Evolutionary conservation across 176 grass and related monocot species (phyloP).

Genomic region (sorghum (Sorghum bicolor)): DNA sequence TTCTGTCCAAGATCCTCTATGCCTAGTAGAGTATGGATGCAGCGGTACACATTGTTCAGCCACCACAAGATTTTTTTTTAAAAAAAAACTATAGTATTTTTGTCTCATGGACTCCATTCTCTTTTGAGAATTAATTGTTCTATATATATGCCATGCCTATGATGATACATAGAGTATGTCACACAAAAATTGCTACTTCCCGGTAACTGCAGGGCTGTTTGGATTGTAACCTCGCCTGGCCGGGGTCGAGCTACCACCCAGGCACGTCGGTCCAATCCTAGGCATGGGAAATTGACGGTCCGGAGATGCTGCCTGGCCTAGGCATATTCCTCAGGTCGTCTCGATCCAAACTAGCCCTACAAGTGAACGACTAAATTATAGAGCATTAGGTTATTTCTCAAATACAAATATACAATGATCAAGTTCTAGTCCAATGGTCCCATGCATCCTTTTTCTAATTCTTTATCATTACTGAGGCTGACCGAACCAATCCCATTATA

Average conservation of each 20-base stretch:
- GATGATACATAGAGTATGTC: neutral
- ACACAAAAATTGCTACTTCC: neutral
- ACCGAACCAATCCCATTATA: neutral
- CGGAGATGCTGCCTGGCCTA: too few species aligned
- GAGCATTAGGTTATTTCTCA: neutral
- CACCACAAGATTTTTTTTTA: neutral
- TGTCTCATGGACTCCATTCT: neutral
- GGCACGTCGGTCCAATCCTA: too few species aligned
- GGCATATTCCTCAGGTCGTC: too few species aligned
- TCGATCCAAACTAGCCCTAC: too few species aligned
- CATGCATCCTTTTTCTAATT: neutral
- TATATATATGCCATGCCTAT: neutral
- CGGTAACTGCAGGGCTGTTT: neutral
- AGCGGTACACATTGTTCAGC: neutral
- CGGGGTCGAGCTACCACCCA: too few species aligned
- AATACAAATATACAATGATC: neutral
- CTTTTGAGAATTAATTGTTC: neutral
- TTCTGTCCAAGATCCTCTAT: slow-evolving; percentile 12
- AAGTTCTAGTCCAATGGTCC: neutral
- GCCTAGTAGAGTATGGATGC: neutral
- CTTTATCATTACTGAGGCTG: neutral
- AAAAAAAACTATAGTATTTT: neutral
- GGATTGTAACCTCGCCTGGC: too few species aligned
- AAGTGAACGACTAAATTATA: neutral
- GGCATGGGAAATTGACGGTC: too few species aligned